Base-by-base conservation (phyloP, 2,329 filamentous ascomycete species). In the Trichoderma oligosporum region DNA sequence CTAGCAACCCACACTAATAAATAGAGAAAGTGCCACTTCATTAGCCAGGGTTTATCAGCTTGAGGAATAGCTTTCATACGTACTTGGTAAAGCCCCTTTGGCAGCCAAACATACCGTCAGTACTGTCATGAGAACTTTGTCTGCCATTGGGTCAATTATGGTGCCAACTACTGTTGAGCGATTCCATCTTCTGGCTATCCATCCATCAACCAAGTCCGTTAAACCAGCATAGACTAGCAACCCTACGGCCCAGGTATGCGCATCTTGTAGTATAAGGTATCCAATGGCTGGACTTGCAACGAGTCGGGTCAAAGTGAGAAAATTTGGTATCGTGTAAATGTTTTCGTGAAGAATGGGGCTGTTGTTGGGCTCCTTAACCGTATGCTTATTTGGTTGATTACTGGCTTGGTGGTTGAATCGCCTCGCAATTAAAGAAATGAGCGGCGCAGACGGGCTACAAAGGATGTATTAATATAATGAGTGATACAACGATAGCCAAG, bases 251-350 rank as follows among this genome's bases (percentile, higher is more conserved):
- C 84, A 85, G 29, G 82, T 79, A 69, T 95, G 87, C 41, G 91
- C 82, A 68, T 94, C 87, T 64, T 95, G 83, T 2, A 97, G 79
- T 58, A 99, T 86, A 20, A 94, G 83, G 70, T 96, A 97, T 56
- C 93, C 94, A 45, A 97, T 84, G 27, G 88, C 78, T 0, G 94
- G 94, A 1, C 94, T 89, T 1, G 89, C 87, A 49, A 89, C 70
- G 36, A 99, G 83, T 2, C 94, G 88, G 2, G 91, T 89, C 63
- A 93, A 86, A 1, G 94, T 99, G 53, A 99, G 81, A 61, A 96
- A 79, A 70, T 99, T 99, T 38, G 94, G 94, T n/a, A 99, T 69
- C 33, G 91, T 99, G 76, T 96, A 97, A 68, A 99, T 96, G 69
- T 99, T 91, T 74, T 99, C 94, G 70, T 87, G 89, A 7, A 71